Evolutionary conservation across 1,139 yeast genomes (phyloP), one percentile per base, ranked within the genome.

Genomic region (Pichia cactophila): DNA sequence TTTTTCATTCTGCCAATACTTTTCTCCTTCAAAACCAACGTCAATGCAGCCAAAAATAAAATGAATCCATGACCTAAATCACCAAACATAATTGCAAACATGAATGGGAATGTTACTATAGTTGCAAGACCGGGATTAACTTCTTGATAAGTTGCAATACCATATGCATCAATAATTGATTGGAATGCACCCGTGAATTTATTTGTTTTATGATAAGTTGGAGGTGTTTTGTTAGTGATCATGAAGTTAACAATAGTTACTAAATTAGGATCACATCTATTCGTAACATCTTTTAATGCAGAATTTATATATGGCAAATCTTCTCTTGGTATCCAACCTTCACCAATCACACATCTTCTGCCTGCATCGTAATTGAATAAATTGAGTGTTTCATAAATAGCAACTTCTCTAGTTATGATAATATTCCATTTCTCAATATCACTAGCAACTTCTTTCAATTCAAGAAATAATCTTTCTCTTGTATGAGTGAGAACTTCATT

Each of bases 51-150:
- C 56, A 87, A 66, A 43, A 82, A 71, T 59, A 94, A 73, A 53
- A 94, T 77, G 49, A 88, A 72, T 17, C 98, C 98, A 66, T 92
- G 99, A 4, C 99, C 99, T 54, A 90, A 69, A 70, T 92, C 99
- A 68, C 98, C 99, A 74, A 92, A 92, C 99, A 92, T 92, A 59
- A 94, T 86, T 37, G 98, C 97, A 72, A 92, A 92, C 96, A 92
- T 88, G 68, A 94, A 92, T 14, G 99, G 99, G 71, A 92, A 92
- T 0, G 99, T 92, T 36, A 92, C 86, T 44, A 90, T 78, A 0
- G 99, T 87, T 5, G 98, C 95, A 56, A 92, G 74, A 49, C 96
- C 97, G 2, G 98, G 97, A 62, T 92, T 92, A 37, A 92, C 94
- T 67, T 92, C 99, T 63, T 87, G 89, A 68, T 92, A 90, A 11